Evolutionary conservation across 257 asterid species (phyloP).

Genomic region (Solanum sitiens): DNA sequence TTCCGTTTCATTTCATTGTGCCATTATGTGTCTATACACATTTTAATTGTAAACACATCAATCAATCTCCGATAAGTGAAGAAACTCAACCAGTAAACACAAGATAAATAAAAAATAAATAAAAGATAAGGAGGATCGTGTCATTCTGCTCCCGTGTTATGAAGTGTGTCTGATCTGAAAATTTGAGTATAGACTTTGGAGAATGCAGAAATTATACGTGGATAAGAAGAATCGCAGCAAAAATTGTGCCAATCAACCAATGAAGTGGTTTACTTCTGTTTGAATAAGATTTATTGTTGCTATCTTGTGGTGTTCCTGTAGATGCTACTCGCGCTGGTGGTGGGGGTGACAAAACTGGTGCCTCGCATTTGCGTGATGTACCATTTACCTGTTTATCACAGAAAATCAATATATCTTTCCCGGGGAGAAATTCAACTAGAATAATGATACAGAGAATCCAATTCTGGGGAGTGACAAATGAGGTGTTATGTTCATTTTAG

Average conservation of each 20-base stretch:
- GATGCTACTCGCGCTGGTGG: conserved; percentile 60
- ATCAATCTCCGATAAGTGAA: neutral
- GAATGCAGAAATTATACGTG: conserved; percentile 3
- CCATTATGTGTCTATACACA: neutral
- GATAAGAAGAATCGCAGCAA: conserved; percentile 9
- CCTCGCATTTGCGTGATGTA: conserved; percentile 53
- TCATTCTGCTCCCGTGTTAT: neutral
- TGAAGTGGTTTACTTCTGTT: conserved; percentile 21
- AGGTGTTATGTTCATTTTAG: neutral
- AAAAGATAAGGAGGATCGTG: neutral
- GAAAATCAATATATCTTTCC: neutral
- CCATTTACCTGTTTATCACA: conserved; percentile 26
- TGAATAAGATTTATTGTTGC: conserved; percentile 16
- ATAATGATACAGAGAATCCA: neutral
- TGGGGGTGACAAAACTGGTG: conserved; percentile 70
- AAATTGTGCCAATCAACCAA: conserved; percentile 26
- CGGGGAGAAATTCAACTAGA: neutral
- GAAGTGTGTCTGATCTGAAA: neutral
- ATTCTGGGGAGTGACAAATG: neutral
- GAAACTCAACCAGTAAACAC: neutral
- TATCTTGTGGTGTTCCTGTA: neutral
- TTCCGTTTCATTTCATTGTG: neutral
- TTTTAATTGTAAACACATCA: neutral
- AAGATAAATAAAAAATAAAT: neutral
- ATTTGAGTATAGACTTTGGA: neutral